Evolutionary conservation across 805 yeast genomes (phyloP).

Genomic region (Lipomyces yamadae): DNA sequence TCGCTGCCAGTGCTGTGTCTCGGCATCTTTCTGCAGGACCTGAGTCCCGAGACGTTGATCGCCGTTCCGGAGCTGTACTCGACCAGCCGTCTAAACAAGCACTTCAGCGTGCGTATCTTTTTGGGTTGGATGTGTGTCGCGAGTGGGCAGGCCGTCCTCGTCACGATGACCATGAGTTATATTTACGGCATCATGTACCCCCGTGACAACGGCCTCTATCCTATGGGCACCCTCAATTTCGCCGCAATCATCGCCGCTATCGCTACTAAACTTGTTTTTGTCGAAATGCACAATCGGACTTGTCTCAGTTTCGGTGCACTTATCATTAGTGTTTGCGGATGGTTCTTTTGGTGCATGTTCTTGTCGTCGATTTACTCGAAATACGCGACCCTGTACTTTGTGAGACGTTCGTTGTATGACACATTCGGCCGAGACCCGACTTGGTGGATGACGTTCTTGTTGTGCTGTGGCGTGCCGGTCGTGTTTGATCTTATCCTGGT

Average conservation of each 20-base stretch:
- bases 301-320: constrained; percentile 70
- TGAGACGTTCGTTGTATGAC: constrained; percentile 65
- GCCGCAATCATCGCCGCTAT: constrained; percentile 74
- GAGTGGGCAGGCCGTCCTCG: constrained; percentile 68
- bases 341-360: constrained; percentile 80
- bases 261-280: constrained; percentile 74
- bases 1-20: constrained; percentile 87
- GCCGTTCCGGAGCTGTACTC: constrained; percentile 89
- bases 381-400: constrained; percentile 61
- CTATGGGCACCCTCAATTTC: constrained; percentile 77
- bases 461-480: constrained; percentile 62
- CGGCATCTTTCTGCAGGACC: constrained; percentile 94
- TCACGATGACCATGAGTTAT: constrained; percentile 68
- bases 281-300: constrained; percentile 76
- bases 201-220: constrained; percentile 76
- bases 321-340: constrained; percentile 77
- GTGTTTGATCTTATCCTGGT: constrained; percentile 69
- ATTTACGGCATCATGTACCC: constrained; percentile 72
- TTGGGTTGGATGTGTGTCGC: constrained; percentile 80
- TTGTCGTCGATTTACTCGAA: constrained; percentile 69
- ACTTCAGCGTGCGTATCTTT: constrained; percentile 73
- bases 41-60: constrained; percentile 81
- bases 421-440: constrained; percentile 79
- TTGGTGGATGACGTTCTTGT: constrained; percentile 82
- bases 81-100: constrained; percentile 59